A percentile compares a stretch with the other conserved stretches of the same genome.
Conservation (phyloP, 2,329 filamentous ascomycete genomes). For the Cadophora malorum region DNA sequence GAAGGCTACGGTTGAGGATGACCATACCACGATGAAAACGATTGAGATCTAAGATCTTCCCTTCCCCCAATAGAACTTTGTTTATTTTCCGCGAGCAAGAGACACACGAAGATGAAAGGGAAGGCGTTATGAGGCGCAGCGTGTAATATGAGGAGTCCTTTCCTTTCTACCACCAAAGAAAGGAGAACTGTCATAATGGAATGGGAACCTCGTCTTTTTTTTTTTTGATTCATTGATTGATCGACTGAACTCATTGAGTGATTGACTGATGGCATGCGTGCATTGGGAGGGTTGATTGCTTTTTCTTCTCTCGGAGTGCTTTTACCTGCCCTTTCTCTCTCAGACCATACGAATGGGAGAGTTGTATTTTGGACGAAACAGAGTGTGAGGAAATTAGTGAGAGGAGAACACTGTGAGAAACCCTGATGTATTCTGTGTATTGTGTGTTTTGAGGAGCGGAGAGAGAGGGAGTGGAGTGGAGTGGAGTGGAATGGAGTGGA, state of each 20-base stretch:
- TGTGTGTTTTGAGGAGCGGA: not conserved
- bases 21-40: slow-evolving; percentile 46
- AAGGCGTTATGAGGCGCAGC: slow-evolving; percentile 40
- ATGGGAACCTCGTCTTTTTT: not conserved
- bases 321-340: not conserved
- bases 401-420: not conserved
- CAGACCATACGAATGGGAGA: not conserved
- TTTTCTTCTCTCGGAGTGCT: slow-evolving; percentile 6
- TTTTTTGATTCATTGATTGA: not conserved
- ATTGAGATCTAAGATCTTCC: slow-evolving; percentile 44
- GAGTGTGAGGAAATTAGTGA: not conserved
- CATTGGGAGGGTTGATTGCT: slow-evolving; percentile 35
- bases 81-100: slow-evolving; percentile 30
- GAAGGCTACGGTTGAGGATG: slow-evolving; percentile 44
- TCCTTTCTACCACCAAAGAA: slow-evolving; percentile 11
- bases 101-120: slow-evolving; percentile 32
- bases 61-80: slow-evolving; percentile 14
- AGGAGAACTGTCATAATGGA: slow-evolving; percentile 35
- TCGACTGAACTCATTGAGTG: not conserved
- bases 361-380: not conserved
- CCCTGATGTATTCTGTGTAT: not conserved
- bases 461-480: not conserved
- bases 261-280: slow-evolving; percentile 30
- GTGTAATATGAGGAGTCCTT: slow-evolving; percentile 29
- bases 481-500: not conserved